Base-by-base conservation (phyloP, 345 rosid genomes). In the Erucastrum elatum region DNA sequence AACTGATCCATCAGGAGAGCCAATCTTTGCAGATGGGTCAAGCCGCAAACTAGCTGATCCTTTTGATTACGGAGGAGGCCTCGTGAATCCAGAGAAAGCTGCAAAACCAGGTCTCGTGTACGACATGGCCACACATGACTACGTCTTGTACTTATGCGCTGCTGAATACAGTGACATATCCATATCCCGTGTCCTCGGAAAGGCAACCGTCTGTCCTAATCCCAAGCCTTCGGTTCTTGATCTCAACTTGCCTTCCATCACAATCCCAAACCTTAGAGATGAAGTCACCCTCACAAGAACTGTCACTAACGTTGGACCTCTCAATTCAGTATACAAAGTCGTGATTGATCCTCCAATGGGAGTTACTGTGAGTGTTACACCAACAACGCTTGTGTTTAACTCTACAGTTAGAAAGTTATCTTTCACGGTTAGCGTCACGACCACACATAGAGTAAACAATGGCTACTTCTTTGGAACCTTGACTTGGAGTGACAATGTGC, bases 31-130 rank as follows among this genome's bases (percentile, higher is more conserved):
- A 68, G 85, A 89, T 13, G 87, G 70, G 2, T 80, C 77, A 9
- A 35, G 59, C 26, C 63, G 30, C 0, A 68, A 82, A 29, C 87
- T 82, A n/a, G 88, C 93, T 2, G 82, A 88, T 66, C 46, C 88
- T 9, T 88, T 88, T 6, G 87, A 86, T n/a, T 79, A 44, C 4
- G 96, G 98, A 4, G 84, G 89, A 11, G 94, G 92, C 6, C 87
- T 87, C 16, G 82, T 87, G 2, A 84, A 87, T 73, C 91, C 93
- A 8, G 79, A 86, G 1, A 77, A 70, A 30, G 94, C 94, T 15
- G 68, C 76, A 60, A 77, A 64, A 37, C 91, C 90, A 0, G 91
- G 94, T 46, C 82, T 93, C 4, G 66, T 93, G 1, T 88, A 89
- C 26, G 91, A 90, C 35, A 71, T 88, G 27, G 37, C 59, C 29